Evolutionary conservation across 139 green algal genomes (phyloP).

Genomic region (Pleodorina starrii): DNA sequence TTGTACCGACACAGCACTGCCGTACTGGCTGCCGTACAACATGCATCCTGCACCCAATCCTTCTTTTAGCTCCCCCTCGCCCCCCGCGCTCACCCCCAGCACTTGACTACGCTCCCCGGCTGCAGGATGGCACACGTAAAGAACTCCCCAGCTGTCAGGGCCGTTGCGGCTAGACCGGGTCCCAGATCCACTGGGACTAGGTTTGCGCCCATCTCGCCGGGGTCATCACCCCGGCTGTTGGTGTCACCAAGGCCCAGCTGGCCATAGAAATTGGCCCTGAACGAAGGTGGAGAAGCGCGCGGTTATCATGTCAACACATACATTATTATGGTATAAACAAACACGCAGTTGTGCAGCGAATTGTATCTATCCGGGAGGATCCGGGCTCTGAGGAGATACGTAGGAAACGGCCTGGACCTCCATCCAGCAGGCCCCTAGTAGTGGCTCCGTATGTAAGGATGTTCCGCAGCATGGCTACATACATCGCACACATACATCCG

Average conservation of each 20-base stretch:
- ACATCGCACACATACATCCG: no score
- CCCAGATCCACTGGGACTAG: neutral
- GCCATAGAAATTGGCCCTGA: neutral
- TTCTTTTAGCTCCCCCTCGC: neutral
- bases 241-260: neutral
- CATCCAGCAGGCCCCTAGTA: neutral
- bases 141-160: neutral
- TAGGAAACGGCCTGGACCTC: no score
- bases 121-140: neutral
- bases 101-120: neutral
- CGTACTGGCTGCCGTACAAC: no score
- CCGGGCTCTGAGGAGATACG: neutral
- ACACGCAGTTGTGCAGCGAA: neutral
- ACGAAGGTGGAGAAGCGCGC: neutral
- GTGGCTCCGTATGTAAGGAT: no score
- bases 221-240: neutral
- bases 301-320: no score
- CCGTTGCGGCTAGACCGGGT: neutral
- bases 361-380: neutral
- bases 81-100: neutral
- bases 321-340: no score
- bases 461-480: no score
- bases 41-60: no score
- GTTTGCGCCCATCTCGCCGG: neutral
- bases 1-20: neutral